Conservation (phyloP, 2,329 filamentous ascomycete species). For the Aspergillus clavatus region DNA sequence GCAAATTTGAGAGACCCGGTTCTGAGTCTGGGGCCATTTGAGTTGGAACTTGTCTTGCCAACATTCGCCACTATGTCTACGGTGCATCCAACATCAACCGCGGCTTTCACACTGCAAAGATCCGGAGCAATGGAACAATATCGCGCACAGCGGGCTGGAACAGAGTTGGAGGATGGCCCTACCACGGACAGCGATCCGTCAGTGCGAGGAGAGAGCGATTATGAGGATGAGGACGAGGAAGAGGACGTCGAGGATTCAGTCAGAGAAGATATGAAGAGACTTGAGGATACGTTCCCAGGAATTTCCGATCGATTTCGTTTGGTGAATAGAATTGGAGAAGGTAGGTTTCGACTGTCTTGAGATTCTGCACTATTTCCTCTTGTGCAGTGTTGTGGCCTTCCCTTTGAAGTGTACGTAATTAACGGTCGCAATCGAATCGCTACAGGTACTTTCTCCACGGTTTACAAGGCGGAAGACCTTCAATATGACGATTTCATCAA, state of each 20-base stretch:
- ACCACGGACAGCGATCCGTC: constrained; percentile 15
- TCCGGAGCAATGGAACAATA: constrained; percentile 12
- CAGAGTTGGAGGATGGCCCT: constrained; percentile 13
- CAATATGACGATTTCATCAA: constrained; percentile 79
- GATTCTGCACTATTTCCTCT: not conserved
- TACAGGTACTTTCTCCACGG: constrained; percentile 91
- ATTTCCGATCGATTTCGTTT: constrained; percentile 81
- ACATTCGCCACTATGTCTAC: constrained; percentile 22
- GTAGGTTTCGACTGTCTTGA: constrained; percentile 44
- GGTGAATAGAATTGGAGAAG: constrained; percentile 96
- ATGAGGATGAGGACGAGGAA: constrained; percentile 28
- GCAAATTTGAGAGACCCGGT: not conserved
- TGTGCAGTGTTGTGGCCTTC: not conserved
- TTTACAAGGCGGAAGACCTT: constrained; percentile 96
- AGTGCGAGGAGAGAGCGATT: constrained; percentile 15
- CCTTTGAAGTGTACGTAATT: not conserved
- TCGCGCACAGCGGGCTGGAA: constrained; percentile 11
- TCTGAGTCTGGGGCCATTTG: not conserved
- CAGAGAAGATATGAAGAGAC: constrained; percentile 78
- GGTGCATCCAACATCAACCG: constrained; percentile 20
- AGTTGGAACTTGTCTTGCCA: not conserved
- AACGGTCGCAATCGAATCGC: constrained; percentile 5
- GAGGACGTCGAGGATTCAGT: constrained; percentile 51
- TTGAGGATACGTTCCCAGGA: constrained; percentile 75
- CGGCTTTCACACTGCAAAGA: constrained; percentile 22